Evolutionary conservation across 345 rosid genomes (phyloP).

Genomic region (Ceriops decandra): DNA sequence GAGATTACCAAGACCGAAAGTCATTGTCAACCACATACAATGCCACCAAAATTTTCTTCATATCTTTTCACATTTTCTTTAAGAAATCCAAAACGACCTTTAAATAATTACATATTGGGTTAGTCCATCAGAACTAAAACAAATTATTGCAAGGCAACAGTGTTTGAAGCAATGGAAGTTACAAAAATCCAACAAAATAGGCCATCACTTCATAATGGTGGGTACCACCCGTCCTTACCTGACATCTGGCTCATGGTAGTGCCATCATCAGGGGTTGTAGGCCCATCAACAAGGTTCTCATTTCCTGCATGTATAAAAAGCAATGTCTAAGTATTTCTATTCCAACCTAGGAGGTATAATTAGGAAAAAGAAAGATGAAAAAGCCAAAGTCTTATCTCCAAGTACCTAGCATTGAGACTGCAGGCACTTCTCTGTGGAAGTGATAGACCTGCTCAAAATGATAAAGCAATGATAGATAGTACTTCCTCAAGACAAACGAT

Average conservation of each 20-base stretch:
- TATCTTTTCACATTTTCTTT: not conserved
- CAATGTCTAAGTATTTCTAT: not conserved
- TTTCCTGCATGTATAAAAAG: conserved; percentile 24
- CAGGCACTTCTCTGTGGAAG: conserved; percentile 44
- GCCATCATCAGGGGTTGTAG: conserved; percentile 28
- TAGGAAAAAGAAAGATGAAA: not conserved
- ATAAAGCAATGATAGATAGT: conserved; percentile 61
- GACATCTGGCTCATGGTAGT: conserved; percentile 17
- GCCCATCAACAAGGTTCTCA: conserved; percentile 31
- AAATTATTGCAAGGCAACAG: not conserved
- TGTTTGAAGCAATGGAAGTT: not conserved
- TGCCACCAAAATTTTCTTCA: not conserved
- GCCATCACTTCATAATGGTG: not conserved
- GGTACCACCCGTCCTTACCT: conserved; percentile 19
- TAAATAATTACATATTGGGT: not conserved
- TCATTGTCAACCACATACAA: not conserved
- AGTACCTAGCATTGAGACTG: conserved; percentile 35
- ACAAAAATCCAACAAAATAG: not conserved
- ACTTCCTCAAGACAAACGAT: conserved; percentile 75
- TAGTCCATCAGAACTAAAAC: not conserved
- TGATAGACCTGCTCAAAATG: conserved; percentile 71
- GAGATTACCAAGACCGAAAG: not conserved
- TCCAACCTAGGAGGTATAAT: not conserved
- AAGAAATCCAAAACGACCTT: not conserved
- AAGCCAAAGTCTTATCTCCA: conserved; percentile 6